These are phyloP conservation scores for Suillus subaureus DNA, from an alignment of 768 basidiomycete species.

Conservation along the genomic window DNA sequence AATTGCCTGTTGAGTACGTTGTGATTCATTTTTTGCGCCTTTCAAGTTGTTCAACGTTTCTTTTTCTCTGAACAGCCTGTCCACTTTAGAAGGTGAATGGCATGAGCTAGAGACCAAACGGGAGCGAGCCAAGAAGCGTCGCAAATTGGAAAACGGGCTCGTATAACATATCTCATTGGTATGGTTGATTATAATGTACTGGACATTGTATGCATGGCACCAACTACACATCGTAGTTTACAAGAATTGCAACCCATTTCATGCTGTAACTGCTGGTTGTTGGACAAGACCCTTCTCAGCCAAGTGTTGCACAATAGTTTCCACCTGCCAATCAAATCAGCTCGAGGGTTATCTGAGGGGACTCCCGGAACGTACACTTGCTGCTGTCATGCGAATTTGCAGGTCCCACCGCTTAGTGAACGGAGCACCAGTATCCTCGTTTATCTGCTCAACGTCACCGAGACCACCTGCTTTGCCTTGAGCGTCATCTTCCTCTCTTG, in stretches of 20 bases:
- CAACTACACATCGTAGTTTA: constrained; percentile 13
- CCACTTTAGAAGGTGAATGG: constrained; percentile 90
- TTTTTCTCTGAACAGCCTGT: constrained; percentile 51
- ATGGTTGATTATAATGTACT: constrained; percentile 31
- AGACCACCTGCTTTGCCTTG: constrained; percentile 94
- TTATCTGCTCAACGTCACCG: constrained; percentile 83
- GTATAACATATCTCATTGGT: constrained; percentile 8
- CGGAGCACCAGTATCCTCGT: constrained; percentile 84
- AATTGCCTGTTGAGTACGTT: constrained; percentile 77
- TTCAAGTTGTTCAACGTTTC: not conserved
- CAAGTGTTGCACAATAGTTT: constrained; percentile 84
- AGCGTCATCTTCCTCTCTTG: constrained; percentile 85
- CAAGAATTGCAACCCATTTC: constrained; percentile 12
- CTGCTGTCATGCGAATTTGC: constrained; percentile 86
- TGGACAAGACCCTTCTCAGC: constrained; percentile 70
- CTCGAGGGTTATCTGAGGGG: not conserved
- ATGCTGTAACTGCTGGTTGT: constrained; percentile 26
- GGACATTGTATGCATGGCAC: constrained; percentile 20
- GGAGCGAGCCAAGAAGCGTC: constrained; percentile 81
- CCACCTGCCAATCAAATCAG: constrained; percentile 53
- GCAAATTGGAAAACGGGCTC: constrained; percentile 57
- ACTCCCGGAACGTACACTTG: constrained; percentile 59
- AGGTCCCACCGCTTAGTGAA: constrained; percentile 97
- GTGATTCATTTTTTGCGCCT: not conserved
- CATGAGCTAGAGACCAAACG: constrained; percentile 96